A percentile compares a stretch with the other conserved stretches of the same genome.
These are phyloP conservation scores for Solanum okadae DNA, from an alignment of 257 asterid species.

Conservation along the genomic window DNA sequence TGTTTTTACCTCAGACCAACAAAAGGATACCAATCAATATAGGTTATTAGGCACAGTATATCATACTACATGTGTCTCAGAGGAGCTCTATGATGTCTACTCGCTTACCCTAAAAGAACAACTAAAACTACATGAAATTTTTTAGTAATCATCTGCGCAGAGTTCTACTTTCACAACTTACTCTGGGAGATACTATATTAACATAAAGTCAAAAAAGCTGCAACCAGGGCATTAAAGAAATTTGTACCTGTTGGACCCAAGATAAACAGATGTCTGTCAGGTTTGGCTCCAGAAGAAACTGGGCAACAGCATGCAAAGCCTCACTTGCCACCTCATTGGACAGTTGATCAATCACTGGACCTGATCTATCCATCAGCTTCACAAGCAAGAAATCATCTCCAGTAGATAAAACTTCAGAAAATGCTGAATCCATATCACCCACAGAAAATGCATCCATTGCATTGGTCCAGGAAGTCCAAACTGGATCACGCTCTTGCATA, in stretches of 20 bases:
- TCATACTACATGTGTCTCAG: background rate
- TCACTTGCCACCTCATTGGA: slow-evolving; percentile 72
- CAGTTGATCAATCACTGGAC: slow-evolving; percentile 82
- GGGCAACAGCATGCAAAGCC: slow-evolving; percentile 67
- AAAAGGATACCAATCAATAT: background rate
- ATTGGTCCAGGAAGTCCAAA: slow-evolving; percentile 83
- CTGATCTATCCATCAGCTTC: slow-evolving; percentile 92
- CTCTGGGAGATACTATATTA: background rate
- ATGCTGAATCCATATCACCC: slow-evolving; percentile 83
- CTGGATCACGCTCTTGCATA: slow-evolving; percentile 68
- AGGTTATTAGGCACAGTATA: background rate
- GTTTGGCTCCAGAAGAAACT: slow-evolving; percentile 64
- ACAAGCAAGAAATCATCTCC: slow-evolving; percentile 84
- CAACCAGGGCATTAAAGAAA: background rate
- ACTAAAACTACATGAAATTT: background rate
- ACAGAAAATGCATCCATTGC: slow-evolving; percentile 92
- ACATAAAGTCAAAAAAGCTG: background rate
- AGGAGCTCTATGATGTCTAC: background rate
- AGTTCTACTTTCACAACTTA: background rate
- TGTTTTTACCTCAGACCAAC: background rate
- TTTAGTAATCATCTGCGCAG: background rate
- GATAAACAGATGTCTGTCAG: slow-evolving; percentile 66
- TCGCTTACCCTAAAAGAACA: background rate
- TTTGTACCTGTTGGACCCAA: slow-evolving; percentile 95
- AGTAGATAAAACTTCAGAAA: slow-evolving; percentile 73